Percentiles rank a stretch among this genome's conserved stretches.
These are phyloP conservation scores for Phoma sp. DNA, from an alignment of 2,329 filamentous ascomycete species.

Conservation along the genomic window DNA sequence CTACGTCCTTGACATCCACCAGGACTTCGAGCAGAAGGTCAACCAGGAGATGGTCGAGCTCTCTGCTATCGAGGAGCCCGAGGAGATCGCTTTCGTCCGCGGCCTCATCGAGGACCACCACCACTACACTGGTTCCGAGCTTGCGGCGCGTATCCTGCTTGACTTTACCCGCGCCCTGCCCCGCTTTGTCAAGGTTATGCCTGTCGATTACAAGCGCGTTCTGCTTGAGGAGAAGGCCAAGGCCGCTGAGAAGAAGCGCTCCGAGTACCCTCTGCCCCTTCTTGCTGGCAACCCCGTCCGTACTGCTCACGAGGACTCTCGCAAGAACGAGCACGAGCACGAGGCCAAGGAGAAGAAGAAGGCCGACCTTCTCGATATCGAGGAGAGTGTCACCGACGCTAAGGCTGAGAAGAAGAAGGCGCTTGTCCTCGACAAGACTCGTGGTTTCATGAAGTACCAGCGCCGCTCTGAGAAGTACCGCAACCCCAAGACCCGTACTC, in stretches of 20 bases:
- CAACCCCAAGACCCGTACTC: slow-evolving; percentile 78
- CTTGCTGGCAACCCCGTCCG: slow-evolving; percentile 70
- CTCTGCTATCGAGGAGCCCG: slow-evolving; percentile 78
- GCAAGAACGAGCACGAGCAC: slow-evolving; percentile 64
- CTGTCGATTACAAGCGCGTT: slow-evolving; percentile 95
- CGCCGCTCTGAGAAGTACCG: slow-evolving; percentile 94
- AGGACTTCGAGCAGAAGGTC: slow-evolving; percentile 90
- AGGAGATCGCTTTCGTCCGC: slow-evolving; percentile 88
- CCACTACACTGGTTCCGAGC: slow-evolving; percentile 95
- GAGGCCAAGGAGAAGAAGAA: slow-evolving; percentile 71
- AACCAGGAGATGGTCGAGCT: slow-evolving; percentile 98
- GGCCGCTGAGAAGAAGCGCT: slow-evolving; percentile 82
- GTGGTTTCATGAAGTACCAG: slow-evolving; percentile 96
- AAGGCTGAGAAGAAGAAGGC: slow-evolving; percentile 90
- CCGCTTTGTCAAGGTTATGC: slow-evolving; percentile 91
- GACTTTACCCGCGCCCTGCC: slow-evolving; percentile 92
- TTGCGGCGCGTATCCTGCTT: slow-evolving; percentile 89
- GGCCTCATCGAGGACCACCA: slow-evolving; percentile 95
- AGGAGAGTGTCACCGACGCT: slow-evolving; percentile 85
- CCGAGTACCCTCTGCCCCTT: slow-evolving; percentile 79
- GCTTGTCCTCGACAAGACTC: slow-evolving; percentile 94
- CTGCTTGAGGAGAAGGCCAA: slow-evolving; percentile 84
- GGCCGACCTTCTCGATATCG: slow-evolving; percentile 76
- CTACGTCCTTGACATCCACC: slow-evolving; percentile 87
- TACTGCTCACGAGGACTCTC: slow-evolving; percentile 58